Conservation (phyloP, 345 rosid species). For the Moringa oleifera region DNA sequence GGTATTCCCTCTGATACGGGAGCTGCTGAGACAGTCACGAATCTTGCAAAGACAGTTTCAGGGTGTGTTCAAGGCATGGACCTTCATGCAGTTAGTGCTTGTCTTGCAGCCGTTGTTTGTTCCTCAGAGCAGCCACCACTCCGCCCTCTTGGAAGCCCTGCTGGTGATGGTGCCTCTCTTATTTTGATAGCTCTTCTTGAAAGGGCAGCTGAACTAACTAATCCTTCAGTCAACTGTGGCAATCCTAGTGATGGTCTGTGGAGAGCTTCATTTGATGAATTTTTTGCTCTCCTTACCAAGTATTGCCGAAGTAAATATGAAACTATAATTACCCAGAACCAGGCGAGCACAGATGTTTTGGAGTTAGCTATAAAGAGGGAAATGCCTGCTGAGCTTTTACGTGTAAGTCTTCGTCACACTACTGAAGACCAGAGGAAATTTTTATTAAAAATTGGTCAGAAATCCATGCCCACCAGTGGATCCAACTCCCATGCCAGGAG, state of each 20-base stretch:
- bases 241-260: constrained; percentile 65
- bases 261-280: constrained; percentile 95
- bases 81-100: constrained; percentile 78
- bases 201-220: constrained; percentile 67
- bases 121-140: constrained; percentile 97
- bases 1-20: constrained; percentile 54
- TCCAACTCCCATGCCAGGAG: constrained; percentile 28
- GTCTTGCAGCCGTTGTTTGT: constrained; percentile 97
- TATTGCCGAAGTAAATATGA: constrained; percentile 90
- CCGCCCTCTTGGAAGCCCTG: constrained; percentile 81
- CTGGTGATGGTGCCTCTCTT: constrained; percentile 85
- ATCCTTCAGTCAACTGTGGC: constrained; percentile 39
- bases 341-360: constrained; percentile 38
- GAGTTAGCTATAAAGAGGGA: constrained; percentile 75
- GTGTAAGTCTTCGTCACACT: constrained; percentile 91
- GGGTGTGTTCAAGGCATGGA: constrained; percentile 75
- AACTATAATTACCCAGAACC: constrained; percentile 50
- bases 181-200: constrained; percentile 78
- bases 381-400: constrained; percentile 95
- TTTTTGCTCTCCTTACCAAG: constrained; percentile 77
- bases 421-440: constrained; percentile 70
- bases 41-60: constrained; percentile 63
- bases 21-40: constrained; percentile 58
- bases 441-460: constrained; percentile 67
- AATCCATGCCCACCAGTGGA: constrained; percentile 35